Evolutionary conservation across 306 rosid species (phyloP).

Genomic region (Castanospermum australe): DNA sequence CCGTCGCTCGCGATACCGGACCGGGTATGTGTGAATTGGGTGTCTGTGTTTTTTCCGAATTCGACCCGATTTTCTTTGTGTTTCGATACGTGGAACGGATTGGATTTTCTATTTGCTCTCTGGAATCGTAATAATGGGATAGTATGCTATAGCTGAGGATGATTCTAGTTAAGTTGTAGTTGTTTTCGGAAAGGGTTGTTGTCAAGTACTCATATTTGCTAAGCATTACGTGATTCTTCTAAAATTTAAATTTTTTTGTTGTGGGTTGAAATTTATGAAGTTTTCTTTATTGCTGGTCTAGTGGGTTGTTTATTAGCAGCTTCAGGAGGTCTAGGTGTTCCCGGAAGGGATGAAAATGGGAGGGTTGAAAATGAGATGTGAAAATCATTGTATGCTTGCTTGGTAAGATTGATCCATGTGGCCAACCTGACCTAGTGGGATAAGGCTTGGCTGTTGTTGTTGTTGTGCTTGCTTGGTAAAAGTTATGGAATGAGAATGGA

Average conservation of each 20-base stretch:
- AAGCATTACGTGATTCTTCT: not conserved
- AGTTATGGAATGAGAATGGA: not conserved
- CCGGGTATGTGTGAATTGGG: conserved; percentile 55
- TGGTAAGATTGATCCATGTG: not conserved
- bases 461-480: not conserved
- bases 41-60: not conserved
- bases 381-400: not conserved
- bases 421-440: too few relatives aligned
- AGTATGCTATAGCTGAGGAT: not conserved
- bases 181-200: not conserved
- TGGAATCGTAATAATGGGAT: not conserved
- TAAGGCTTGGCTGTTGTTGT: not conserved
- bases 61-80: not conserved
- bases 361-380: not conserved
- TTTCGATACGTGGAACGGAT: not conserved
- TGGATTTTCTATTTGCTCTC: not conserved
- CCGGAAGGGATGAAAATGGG: not conserved
- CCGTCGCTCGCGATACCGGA: conserved; percentile 89
- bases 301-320: not conserved
- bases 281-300: not conserved
- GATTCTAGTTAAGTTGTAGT: not conserved
- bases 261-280: not conserved
- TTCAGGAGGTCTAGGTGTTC: not conserved
- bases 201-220: not conserved
- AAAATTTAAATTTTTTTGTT: too few relatives aligned